phyloP scores from a whole-genome alignment of 2,329 filamentous ascomycete genomes.

The Venturia asperata region DNA sequence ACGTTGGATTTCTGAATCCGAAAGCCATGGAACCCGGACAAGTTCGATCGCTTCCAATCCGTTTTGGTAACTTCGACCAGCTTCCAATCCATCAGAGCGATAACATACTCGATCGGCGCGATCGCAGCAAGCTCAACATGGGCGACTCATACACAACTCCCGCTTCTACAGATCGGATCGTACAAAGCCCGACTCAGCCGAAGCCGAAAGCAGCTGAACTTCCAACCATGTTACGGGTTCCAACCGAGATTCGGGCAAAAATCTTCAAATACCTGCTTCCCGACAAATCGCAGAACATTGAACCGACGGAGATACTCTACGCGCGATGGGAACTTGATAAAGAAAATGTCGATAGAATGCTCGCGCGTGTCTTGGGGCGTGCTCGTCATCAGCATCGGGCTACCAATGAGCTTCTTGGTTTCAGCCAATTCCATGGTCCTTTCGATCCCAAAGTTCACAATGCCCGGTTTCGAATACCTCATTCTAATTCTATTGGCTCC shows the following conservation, averaged over 20 bases:
- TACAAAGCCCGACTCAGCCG: background rate
- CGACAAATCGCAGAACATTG: conserved; percentile 6
- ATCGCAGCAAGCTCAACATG: background rate
- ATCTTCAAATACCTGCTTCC: conserved; percentile 16
- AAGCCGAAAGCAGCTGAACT: background rate
- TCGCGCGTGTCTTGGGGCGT: background rate
- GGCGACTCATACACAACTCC: background rate
- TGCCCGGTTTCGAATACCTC: background rate
- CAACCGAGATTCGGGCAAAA: conserved; percentile 7
- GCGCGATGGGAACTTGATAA: background rate
- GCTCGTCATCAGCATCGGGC: background rate
- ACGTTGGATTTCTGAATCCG: background rate
- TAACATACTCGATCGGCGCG: background rate
- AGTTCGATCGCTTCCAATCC: background rate
- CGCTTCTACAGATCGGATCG: background rate
- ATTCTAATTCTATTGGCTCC: background rate
- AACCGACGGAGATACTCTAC: background rate
- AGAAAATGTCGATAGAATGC: background rate
- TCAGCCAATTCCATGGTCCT: background rate
- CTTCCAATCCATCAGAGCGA: background rate
- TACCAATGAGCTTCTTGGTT: background rate
- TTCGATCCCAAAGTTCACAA: background rate
- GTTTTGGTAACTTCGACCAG: background rate
- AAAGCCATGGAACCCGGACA: background rate
- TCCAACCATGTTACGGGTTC: background rate